Base-by-base conservation (phyloP, 75 land plant genomes). In the Selaginella moellendorffii region DNA sequence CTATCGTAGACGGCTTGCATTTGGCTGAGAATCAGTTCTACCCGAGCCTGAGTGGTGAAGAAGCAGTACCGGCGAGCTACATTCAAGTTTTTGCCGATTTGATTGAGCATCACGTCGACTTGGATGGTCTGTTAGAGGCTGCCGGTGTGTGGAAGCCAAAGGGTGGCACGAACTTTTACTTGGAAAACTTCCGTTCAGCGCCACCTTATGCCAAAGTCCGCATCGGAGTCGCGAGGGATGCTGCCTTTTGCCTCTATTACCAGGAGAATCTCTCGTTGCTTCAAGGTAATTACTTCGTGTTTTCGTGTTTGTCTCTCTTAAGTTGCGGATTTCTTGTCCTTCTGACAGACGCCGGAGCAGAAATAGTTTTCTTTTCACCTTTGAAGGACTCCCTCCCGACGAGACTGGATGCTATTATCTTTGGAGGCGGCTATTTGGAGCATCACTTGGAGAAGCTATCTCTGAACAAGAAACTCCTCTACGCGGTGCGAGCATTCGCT, bases 401-500 rank as follows among this genome's bases (percentile, higher is more conserved):
- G 22, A 65, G 67, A 54, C 5, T 65, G 8, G 67, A 65, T 65
- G 67, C 67, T 5, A 52, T 65, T 23, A 24, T 46, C 17, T 65
- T 65, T 52, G 67, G 67, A 56, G 67, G 67, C 2, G 67, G 67
- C 14, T 28, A 65, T 65, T 54, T 54, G 27, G 63, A 65, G 19
- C 23, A 42, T 24, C 28, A 53, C 25, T 18, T n/a, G 1, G 64
- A 65, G 53, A 52, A 46, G 24, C 52, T 65, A 14, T 20, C 67
- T 23, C 27, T 54, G 22, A 65, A 65, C 67, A 65, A 65, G 27
- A 24, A 53, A 52, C 30, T 65, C 29, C 63, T 65, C 5, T 65
- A 65, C 52, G 63, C 67, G 27, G 61, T 65, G 0, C 53, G 63
- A 1, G 63, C 67, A 26, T 65, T 65, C 52, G 67, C 67, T 24